phyloP scores from a whole-genome alignment of 108 stramenopile genomes.

The Skeletonema marinoi region DNA sequence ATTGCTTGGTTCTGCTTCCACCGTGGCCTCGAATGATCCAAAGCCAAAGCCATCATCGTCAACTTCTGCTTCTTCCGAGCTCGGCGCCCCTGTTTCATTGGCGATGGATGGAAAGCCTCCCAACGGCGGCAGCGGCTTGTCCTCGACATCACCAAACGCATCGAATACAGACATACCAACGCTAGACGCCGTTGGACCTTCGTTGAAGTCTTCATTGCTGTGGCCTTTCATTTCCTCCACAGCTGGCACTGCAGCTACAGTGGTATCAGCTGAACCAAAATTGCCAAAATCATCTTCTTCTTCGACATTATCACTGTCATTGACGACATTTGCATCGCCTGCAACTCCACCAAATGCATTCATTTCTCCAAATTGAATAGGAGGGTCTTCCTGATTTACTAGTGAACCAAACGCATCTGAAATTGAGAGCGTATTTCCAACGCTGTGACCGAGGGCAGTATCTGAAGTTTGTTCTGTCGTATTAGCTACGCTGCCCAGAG shows the following conservation, averaged over 20 bases:
- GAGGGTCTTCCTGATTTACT: conserved; percentile 2
- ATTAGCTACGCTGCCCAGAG: not conserved
- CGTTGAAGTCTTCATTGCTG: not conserved
- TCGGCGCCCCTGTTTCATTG: not conserved
- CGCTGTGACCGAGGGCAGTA: not conserved
- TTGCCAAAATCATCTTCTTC: conserved; percentile 22
- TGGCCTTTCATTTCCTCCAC: not conserved
- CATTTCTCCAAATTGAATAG: not conserved
- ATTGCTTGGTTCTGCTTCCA: conserved; percentile 11
- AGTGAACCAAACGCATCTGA: conserved; percentile 12
- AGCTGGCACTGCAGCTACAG: not conserved
- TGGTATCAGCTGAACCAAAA: not conserved
- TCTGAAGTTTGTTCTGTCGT: not conserved
- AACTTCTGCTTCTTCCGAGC: not conserved
- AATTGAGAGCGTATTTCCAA: conserved; percentile 1
- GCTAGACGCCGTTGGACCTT: not conserved
- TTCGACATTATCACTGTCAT: not conserved
- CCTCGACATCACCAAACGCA: not conserved
- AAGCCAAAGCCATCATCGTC: not conserved
- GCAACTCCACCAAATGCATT: not conserved
- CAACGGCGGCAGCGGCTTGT: conserved; percentile 20
- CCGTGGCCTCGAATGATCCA: conserved; percentile 1
- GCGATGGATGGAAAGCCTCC: conserved; percentile 27
- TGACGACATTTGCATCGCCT: not conserved
- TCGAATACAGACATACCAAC: conserved; percentile 1